Conservation (phyloP, 2,329 filamentous ascomycete genomes). For the Ceratocystis diversiconidia region DNA sequence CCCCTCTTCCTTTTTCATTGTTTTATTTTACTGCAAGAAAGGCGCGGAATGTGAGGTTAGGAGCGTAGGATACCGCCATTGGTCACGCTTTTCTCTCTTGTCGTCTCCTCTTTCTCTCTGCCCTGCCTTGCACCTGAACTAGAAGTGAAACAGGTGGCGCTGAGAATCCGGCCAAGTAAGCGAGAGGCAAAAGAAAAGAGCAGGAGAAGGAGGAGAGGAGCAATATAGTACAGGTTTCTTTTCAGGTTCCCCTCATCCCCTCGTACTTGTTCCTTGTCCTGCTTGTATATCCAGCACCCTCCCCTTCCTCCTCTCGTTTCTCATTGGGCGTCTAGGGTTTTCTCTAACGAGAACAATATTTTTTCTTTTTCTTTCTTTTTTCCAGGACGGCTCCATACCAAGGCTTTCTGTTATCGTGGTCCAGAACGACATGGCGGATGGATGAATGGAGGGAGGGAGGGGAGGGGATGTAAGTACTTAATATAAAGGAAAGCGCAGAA, state of each 20-base stretch:
- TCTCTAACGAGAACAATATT: not conserved
- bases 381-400: not conserved
- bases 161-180: not conserved
- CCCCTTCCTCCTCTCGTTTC: not conserved
- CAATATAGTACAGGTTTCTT: not conserved
- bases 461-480: too few species aligned
- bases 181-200: not conserved
- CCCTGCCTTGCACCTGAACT: not conserved
- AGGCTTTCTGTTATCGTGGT: not conserved
- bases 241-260: not conserved
- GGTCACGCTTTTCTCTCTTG: not conserved
- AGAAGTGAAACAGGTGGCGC: not conserved
- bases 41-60: not conserved
- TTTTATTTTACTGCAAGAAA: not conserved
- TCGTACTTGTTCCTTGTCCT: not conserved
- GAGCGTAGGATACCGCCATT: too few species aligned
- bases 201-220: not conserved
- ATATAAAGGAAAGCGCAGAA: not conserved
- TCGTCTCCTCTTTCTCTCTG: not conserved
- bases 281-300: too few species aligned
- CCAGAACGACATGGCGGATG: not conserved
- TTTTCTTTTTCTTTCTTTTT: not conserved
- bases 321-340: not conserved
- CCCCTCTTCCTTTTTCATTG: not conserved
- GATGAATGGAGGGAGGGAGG: too few species aligned